Evolutionary conservation across 768 basidiomycete genomes (phyloP).

Genomic region (Termitomyces sp.): DNA sequence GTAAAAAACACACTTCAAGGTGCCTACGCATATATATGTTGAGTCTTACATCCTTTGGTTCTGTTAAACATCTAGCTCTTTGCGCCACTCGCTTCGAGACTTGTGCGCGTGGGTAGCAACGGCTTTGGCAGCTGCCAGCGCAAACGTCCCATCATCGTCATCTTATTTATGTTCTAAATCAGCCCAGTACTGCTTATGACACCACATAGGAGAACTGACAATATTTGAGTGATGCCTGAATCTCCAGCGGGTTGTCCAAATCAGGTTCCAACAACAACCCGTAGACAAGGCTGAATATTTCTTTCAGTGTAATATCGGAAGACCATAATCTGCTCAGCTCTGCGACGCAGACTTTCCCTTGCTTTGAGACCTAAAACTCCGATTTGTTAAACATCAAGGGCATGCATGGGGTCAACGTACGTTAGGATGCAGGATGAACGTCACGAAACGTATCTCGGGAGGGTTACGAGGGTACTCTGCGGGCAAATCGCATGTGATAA

Average conservation of each 20-base stretch:
- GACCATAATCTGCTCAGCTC: neutral
- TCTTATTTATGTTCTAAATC: neutral
- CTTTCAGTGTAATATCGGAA: neutral
- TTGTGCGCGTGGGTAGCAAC: neutral
- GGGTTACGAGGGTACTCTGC: neutral
- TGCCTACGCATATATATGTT: neutral
- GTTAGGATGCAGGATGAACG: neutral
- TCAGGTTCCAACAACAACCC: neutral
- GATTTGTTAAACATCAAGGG: neutral
- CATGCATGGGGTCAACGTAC: neutral
- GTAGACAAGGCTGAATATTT: neutral
- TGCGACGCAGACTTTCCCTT: neutral
- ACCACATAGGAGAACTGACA: neutral
- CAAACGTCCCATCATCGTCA: neutral
- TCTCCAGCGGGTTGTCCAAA: neutral
- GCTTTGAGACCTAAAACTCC: neutral
- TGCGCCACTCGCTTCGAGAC: neutral
- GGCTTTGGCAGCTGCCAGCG: neutral
- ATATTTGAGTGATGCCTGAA: neutral
- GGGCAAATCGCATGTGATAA: neutral
- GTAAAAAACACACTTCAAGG: too few relatives aligned
- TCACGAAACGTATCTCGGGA: neutral
- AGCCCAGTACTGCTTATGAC: neutral
- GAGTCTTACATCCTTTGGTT: neutral
- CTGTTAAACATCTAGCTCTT: neutral